Base-by-base conservation (phyloP, 495 filamentous ascomycete species). In the Penicillium longicatenatum region DNA sequence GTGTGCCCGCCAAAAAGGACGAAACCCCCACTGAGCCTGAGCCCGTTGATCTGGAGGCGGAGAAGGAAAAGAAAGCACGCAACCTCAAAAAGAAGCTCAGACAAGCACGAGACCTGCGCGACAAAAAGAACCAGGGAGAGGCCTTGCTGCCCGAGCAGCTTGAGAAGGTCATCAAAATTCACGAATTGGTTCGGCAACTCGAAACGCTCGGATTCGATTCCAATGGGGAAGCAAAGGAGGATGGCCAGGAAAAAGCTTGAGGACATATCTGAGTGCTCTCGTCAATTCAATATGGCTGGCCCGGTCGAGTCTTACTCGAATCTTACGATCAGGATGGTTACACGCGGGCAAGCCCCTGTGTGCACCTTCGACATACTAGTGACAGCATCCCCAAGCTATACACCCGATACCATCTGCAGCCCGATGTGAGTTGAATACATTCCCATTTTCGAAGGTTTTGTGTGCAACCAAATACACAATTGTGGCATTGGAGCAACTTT, bases 151-250 rank as follows among this genome's bases (percentile, higher is more conserved):
- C 95, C 0, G 95, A 99, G 73, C 95, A 99, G 76, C 87, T 98
- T 52, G 93, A 92, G 57, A 99, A 99, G 77, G 89, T 99, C 45
- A 94, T 96, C 66, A 96, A 93, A 73, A 95, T 99, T 66, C 89
- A 91, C 50, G 94, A 97, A 74, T 80, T 99, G 19, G 87, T 96
- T 51, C 82, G 92, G 31, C 92, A 98, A 69, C 80, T 99, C 26
- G 91, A 96, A 62, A 79, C 79, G 7, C 76, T 99, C 29, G 95
- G 94, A 0, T 92, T 98, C 57, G 90, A 96, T 70, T 70, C 74
- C 21, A 80, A 88, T 51, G 86, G 83, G 1, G 78, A 83, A 47
- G 77, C 75, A 65, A 82, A 82, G 65, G 60, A 58, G 3, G 57
- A 52, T 12, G 21, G 52, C 9, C 56, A 39, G 19, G 55, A 60